Conservation (phyloP, 495 filamentous ascomycete species). For the Penicillium simplicissimum region DNA sequence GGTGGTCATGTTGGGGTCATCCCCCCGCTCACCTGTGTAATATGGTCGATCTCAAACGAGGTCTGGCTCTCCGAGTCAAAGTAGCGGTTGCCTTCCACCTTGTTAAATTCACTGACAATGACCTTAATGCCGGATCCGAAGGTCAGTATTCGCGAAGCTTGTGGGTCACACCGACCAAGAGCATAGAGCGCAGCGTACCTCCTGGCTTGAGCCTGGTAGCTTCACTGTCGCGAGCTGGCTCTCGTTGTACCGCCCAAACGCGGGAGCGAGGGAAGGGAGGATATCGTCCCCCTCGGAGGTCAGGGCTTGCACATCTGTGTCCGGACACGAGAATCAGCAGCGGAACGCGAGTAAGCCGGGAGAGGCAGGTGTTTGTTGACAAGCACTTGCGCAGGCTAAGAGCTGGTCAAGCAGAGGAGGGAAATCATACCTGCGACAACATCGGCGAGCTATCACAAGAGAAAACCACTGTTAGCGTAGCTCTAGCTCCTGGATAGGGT, state of each 20-base stretch:
- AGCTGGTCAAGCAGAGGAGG: background rate
- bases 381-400: background rate
- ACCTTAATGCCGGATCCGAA: conserved; percentile 51
- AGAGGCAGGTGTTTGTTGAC: conserved; percentile 3
- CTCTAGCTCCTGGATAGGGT: too few relatives aligned
- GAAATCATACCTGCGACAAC: conserved; percentile 75
- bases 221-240: conserved; percentile 87
- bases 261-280: conserved; percentile 69
- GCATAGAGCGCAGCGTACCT: conserved; percentile 45
- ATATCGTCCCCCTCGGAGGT: conserved; percentile 69
- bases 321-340: conserved; percentile 22
- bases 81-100: conserved; percentile 75
- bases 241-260: conserved; percentile 95
- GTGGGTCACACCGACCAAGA: background rate
- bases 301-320: conserved; percentile 82
- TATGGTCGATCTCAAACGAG: conserved; percentile 86
- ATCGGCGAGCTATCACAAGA: conserved; percentile 70
- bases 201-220: conserved; percentile 79
- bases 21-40: conserved; percentile 59
- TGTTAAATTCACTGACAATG: conserved; percentile 82
- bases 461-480: conserved; percentile 5
- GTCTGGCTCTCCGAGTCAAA: conserved; percentile 84
- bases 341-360: conserved; percentile 10
- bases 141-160: conserved; percentile 20
- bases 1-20: background rate